Conservation (phyloP, 345 rosid genomes). For the Stellera chamaejasme region DNA sequence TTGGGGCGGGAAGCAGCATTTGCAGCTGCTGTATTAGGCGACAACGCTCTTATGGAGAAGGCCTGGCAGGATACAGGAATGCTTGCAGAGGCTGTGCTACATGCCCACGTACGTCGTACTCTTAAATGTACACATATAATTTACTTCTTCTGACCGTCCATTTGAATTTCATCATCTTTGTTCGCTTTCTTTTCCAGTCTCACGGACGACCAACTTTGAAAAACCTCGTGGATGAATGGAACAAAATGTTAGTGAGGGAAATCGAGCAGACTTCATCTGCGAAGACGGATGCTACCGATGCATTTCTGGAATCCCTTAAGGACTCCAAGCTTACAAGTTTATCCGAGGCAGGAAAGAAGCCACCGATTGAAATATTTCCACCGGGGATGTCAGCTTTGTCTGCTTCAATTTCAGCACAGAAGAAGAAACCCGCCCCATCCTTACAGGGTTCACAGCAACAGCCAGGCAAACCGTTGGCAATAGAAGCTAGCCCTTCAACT, state of each 20-base stretch:
- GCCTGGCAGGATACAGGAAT: constrained; percentile 99
- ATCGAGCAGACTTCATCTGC: constrained; percentile 61
- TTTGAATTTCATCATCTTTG: constrained; percentile 8
- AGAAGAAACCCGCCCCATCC: constrained; percentile 52
- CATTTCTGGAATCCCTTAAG: constrained; percentile 84
- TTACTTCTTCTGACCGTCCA: background rate
- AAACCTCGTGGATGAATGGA: constrained; percentile 88
- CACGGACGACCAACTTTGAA: constrained; percentile 91
- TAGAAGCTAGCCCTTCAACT: constrained; percentile 55
- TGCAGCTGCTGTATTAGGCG: constrained; percentile 90
- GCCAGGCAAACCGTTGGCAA: constrained; percentile 41
- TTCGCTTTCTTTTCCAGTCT: constrained; percentile 43
- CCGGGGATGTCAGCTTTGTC: constrained; percentile 90
- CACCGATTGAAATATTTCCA: constrained; percentile 83
- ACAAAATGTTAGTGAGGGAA: constrained; percentile 81
- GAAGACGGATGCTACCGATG: constrained; percentile 89
- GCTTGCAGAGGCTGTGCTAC: constrained; percentile 99
- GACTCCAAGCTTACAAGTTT: constrained; percentile 84
- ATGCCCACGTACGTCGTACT: constrained; percentile 70
- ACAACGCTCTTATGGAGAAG: constrained; percentile 95
- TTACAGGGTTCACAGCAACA: constrained; percentile 44
- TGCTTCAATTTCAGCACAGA: constrained; percentile 61
- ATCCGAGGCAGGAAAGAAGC: constrained; percentile 75
- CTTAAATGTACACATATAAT: background rate
- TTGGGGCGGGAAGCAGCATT: constrained; percentile 96